A percentile compares a stretch with the other conserved stretches of the same genome.
Evolutionary conservation across 257 asterid genomes (phyloP).

Genomic region (Haberlea rhodopensis): DNA sequence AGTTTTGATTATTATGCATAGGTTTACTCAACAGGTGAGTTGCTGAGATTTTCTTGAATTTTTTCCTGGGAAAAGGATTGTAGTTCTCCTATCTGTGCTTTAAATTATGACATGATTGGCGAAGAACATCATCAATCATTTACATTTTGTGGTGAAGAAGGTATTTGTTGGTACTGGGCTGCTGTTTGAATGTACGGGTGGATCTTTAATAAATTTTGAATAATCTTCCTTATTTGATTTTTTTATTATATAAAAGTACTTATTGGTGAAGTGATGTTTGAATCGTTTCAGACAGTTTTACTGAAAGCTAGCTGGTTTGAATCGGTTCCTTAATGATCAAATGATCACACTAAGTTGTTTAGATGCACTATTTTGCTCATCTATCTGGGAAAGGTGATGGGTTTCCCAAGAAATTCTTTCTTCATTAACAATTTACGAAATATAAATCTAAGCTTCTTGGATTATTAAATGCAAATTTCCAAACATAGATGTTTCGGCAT

Average conservation of each 20-base stretch:
- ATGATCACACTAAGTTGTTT: background rate
- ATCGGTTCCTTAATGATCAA: too few species aligned
- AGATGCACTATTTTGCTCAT: background rate
- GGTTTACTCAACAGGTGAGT: conserved; percentile 28
- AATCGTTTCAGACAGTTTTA: too few species aligned
- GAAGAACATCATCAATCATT: background rate
- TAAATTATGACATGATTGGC: conserved; percentile 12
- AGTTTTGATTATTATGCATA: conserved; percentile 26
- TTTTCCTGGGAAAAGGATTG: conserved; percentile 7
- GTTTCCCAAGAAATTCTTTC: background rate
- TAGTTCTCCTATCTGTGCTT: conserved; percentile 7
- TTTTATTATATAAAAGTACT: too few species aligned
- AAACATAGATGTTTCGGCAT: background rate
- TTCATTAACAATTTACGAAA: background rate
- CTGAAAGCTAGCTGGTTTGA: background rate
- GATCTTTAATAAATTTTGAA: background rate
- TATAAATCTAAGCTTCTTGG: background rate
- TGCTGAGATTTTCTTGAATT: conserved; percentile 7
- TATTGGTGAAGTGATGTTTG: too few species aligned
- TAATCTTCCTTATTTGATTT: too few species aligned
- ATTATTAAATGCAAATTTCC: background rate
- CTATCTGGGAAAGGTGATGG: background rate
- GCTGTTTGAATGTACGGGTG: background rate
- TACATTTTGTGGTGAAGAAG: background rate
- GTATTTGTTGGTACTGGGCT: background rate